Base-by-base conservation (phyloP, 129 eudicot genomes). In the Centella asiatica region DNA sequence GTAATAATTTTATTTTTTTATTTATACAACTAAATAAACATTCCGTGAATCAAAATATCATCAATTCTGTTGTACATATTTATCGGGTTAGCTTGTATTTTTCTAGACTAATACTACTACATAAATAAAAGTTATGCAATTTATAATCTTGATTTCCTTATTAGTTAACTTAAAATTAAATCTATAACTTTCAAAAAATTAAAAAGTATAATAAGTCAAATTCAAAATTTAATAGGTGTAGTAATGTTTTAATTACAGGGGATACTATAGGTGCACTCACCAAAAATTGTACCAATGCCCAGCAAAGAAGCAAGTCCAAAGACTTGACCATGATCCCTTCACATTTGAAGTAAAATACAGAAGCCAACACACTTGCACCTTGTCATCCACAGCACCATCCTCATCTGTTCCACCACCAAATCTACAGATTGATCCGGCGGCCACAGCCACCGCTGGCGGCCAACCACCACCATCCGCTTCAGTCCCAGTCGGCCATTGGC, bases 281-380 rank as follows among this genome's bases (percentile, higher is more conserved):
- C 92, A 85, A 44, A 89, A 83, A 25, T 37, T 83, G n/a, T 89
- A 83, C 74, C 44, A 76, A 20, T 89, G 97, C 49, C 90, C 80
- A 1, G 97, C 92, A 4, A 89, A 89, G 61, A 89, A 89, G 67
- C 97, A 89, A 72, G 95, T 89, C 57, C 97, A 89, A 55, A 77
- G 92, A 11, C 83, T 85, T 8, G 86, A 85, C 56, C 37, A 83
- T 20, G 92, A 89, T 66, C 92, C 95, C 57, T 62, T 17, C 76
- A 85, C 71, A 0, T 85, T 76, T 54, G 86, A 76, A 66, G 83
- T 85, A 46, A 78, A 77, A 24, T 89, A 89, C 51, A 76, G 88
- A 4, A 88, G 82, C 14, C 69, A 84, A 2, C 97, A 85, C 84
- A 83, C 77, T 20, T 89, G 97, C 67, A 76, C 76, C 79, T 51